Percentiles rank a stretch among this genome's conserved stretches.
phyloP scores from a whole-genome alignment of 106 monocot genomes.

The Platanthera guangdongensis region DNA sequence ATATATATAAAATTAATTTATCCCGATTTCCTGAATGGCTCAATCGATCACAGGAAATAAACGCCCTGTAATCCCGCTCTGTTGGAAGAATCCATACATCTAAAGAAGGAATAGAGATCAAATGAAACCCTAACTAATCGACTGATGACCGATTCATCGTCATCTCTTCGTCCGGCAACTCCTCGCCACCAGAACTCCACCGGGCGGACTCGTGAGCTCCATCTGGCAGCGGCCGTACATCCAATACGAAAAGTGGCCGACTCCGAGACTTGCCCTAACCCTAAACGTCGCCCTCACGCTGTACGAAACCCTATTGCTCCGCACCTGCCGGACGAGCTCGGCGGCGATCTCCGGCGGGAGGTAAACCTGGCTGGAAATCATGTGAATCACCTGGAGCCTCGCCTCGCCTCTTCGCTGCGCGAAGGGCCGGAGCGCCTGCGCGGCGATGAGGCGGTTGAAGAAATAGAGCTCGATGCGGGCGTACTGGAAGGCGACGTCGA shows the following conservation, averaged over 20 bases:
- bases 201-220: conserved; percentile 65
- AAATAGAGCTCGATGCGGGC: conserved; percentile 70
- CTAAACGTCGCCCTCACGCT: conserved; percentile 54
- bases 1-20: background rate
- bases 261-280: conserved; percentile 46
- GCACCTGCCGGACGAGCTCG: conserved; percentile 47
- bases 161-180: conserved; percentile 66
- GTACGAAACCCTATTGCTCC: conserved; percentile 45
- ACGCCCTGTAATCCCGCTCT: background rate
- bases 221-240: conserved; percentile 54
- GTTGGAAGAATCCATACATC: background rate
- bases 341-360: conserved; percentile 31
- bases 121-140: background rate
- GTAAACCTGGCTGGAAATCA: conserved; percentile 79
- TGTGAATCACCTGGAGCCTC: conserved; percentile 50
- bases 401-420: conserved; percentile 34
- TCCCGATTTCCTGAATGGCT: background rate
- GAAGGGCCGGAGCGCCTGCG: conserved; percentile 56
- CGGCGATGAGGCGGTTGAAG: conserved; percentile 37
- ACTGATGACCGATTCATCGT: background rate
- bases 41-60: conserved; percentile 1
- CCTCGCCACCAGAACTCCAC: conserved; percentile 65
- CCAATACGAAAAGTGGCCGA: conserved; percentile 60
- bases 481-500: conserved; percentile 52
- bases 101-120: background rate